These are phyloP conservation scores for Grigorovia humatica DNA, from an alignment of 805 yeast species.

Conservation along the genomic window DNA sequence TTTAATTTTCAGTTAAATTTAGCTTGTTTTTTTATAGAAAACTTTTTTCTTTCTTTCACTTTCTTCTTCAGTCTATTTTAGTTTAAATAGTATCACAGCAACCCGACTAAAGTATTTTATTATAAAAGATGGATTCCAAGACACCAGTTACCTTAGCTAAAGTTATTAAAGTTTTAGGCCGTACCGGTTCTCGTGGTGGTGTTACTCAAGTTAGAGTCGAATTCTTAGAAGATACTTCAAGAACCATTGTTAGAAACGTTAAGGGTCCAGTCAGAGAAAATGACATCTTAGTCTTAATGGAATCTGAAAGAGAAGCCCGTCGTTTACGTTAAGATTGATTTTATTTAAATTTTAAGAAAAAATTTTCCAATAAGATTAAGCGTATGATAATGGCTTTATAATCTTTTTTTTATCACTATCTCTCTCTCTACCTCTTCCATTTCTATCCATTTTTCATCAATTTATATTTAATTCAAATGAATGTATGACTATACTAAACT, in stretches of 20 bases:
- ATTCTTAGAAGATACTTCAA: slow-evolving; percentile 88
- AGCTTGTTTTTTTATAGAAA: background rate
- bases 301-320: slow-evolving; percentile 99
- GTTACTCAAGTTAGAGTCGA: slow-evolving; percentile 98
- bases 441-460: too few species aligned
- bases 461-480: too few species aligned
- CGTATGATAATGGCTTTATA: too few species aligned
- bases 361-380: background rate
- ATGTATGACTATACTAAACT: too few species aligned
- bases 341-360: too few species aligned
- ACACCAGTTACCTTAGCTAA: slow-evolving; percentile 98
- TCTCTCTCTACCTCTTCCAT: background rate
- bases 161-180: slow-evolving; percentile 98
- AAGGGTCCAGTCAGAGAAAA: slow-evolving; percentile 97
- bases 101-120: background rate
- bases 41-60: background rate
- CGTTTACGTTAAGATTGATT: slow-evolving; percentile 55
- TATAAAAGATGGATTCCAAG: slow-evolving; percentile 34
- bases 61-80: background rate
- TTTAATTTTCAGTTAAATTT: background rate
- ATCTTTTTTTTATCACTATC: too few species aligned
- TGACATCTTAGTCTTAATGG: slow-evolving; percentile 98
- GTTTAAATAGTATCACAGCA: slow-evolving; percentile 6
- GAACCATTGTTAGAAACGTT: slow-evolving; percentile 95
- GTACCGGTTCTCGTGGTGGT: slow-evolving; percentile 99